These are phyloP conservation scores for Puccinia hordei DNA, from an alignment of 1,284 basidiomycete genomes.

Conservation along the genomic window DNA sequence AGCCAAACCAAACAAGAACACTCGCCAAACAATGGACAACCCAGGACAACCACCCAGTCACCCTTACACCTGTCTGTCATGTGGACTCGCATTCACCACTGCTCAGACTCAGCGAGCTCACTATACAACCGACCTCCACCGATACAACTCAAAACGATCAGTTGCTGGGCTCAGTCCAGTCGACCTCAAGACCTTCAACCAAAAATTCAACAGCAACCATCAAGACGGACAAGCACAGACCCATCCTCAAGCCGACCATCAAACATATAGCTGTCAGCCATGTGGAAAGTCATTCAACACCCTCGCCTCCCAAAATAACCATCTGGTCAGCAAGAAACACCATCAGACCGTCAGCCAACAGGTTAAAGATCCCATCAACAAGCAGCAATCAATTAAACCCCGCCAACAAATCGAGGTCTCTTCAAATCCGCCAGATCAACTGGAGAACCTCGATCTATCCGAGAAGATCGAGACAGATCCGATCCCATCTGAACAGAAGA, in stretches of 20 bases:
- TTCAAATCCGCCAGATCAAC: slow-evolving; percentile 25
- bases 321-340: slow-evolving; percentile 87
- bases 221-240: background rate
- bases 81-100: slow-evolving; percentile 81
- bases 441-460: slow-evolving; percentile 16
- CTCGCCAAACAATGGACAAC: background rate
- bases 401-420: background rate
- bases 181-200: slow-evolving; percentile 75
- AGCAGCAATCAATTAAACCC: slow-evolving; percentile 35
- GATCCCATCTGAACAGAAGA: background rate
- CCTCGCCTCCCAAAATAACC: slow-evolving; percentile 83
- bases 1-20: no score
- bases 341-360: slow-evolving; percentile 67
- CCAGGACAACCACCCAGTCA: slow-evolving; percentile 47
- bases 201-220: slow-evolving; percentile 76
- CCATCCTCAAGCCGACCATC: background rate
- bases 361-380: slow-evolving; percentile 51
- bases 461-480: background rate
- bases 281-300: slow-evolving; percentile 83
- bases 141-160: slow-evolving; percentile 97
- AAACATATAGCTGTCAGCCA: slow-evolving; percentile 5
- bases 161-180: slow-evolving; percentile 89
- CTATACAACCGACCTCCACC: slow-evolving; percentile 90
- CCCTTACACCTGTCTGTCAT: slow-evolving; percentile 85
- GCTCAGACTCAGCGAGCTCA: slow-evolving; percentile 86